Evolutionary conservation across 1,284 basidiomycete species (phyloP).

Genomic region (Malassezia psittaci): DNA sequence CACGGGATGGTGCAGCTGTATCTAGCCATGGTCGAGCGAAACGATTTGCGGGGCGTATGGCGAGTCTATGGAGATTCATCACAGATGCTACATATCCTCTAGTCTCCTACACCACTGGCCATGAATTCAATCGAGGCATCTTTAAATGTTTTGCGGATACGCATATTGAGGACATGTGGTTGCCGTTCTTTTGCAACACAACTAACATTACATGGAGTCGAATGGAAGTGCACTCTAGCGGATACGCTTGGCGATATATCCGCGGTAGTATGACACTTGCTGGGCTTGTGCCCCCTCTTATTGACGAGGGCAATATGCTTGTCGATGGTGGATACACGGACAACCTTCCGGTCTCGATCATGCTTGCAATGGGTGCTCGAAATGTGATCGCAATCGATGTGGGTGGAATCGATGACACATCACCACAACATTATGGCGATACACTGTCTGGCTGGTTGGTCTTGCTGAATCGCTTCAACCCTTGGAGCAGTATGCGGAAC

Average conservation of each 20-base stretch:
- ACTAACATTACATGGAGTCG: conserved; percentile 95
- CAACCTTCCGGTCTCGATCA: conserved; percentile 62
- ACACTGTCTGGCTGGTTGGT: conserved; percentile 95
- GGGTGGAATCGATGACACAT: conserved; percentile 89
- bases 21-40: conserved; percentile 77
- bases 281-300: conserved; percentile 83
- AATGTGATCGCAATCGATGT: conserved; percentile 93
- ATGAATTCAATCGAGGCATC: conserved; percentile 43
- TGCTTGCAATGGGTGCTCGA: conserved; percentile 82
- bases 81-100: conserved; percentile 95
- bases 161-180: conserved; percentile 92
- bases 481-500: conserved; percentile 57
- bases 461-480: conserved; percentile 69
- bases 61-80: conserved; percentile 83
- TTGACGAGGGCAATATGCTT: conserved; percentile 72
- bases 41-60: conserved; percentile 80
- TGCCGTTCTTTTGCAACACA: conserved; percentile 95
- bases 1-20: conserved; percentile 80
- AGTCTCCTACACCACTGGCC: conserved; percentile 90
- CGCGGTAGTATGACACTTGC: conserved; percentile 97
- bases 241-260: conserved; percentile 59
- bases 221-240: conserved; percentile 94
- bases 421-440: conserved; percentile 85
- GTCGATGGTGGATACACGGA: conserved; percentile 38
- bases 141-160: conserved; percentile 26